Conservation (phyloP, 345 rosid genomes). For the Cardamine chenopodiifolia region DNA sequence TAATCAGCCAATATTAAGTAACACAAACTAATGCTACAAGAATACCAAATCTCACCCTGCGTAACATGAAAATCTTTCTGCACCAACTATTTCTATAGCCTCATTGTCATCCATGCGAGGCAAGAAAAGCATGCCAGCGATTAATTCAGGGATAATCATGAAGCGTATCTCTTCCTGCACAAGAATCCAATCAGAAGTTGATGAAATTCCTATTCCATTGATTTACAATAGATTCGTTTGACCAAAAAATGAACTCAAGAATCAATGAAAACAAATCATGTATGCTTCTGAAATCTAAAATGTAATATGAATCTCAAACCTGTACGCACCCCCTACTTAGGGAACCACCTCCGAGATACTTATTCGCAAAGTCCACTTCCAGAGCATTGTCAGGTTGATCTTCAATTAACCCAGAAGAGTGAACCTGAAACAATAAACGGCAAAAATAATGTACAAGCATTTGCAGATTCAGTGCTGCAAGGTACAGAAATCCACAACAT, state of each 20-base stretch:
- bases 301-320: slow-evolving; percentile 48
- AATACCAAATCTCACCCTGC: slow-evolving; percentile 63
- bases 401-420: slow-evolving; percentile 68
- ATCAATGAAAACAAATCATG: slow-evolving; percentile 11
- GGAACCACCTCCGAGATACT: slow-evolving; percentile 90
- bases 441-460: slow-evolving; percentile 4
- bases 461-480: neutral
- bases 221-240: neutral
- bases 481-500: slow-evolving; percentile 1
- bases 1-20: slow-evolving; percentile 5
- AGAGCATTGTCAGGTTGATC: slow-evolving; percentile 65
- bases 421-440: slow-evolving; percentile 48
- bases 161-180: slow-evolving; percentile 95
- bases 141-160: slow-evolving; percentile 92
- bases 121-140: slow-evolving; percentile 91
- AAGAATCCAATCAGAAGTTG: slow-evolving; percentile 7
- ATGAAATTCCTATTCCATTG: too few species aligned
- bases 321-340: slow-evolving; percentile 86
- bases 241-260: slow-evolving; percentile 11
- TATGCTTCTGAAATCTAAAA: slow-evolving; percentile 11
- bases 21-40: slow-evolving; percentile 13
- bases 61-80: slow-evolving; percentile 83
- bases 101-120: slow-evolving; percentile 89
- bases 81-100: slow-evolving; percentile 84
- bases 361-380: slow-evolving; percentile 92